Evolutionary conservation across 768 basidiomycete genomes (phyloP).

Genomic region (Cystobasidium tubakii): DNA sequence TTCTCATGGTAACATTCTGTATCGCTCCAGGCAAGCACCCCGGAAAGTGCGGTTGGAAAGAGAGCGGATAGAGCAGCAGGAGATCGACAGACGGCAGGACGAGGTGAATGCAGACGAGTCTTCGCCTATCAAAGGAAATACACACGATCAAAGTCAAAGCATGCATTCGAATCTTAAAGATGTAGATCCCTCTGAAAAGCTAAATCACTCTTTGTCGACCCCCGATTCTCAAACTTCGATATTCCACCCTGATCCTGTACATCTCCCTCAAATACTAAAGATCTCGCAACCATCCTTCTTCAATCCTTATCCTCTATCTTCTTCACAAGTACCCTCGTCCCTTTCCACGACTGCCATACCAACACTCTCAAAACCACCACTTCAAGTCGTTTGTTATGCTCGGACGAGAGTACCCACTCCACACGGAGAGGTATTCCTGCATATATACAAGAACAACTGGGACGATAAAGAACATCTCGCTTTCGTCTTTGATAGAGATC

Average conservation of each 20-base stretch:
- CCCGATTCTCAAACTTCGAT: neutral
- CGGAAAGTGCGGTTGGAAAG: constrained; percentile 40
- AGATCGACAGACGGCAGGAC: constrained; percentile 11
- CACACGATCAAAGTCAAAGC: neutral
- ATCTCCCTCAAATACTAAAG: constrained; percentile 25
- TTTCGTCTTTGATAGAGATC: constrained; percentile 84
- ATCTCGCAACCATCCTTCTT: constrained; percentile 21
- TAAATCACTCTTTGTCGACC: neutral
- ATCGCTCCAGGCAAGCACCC: constrained; percentile 43
- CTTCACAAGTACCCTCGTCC: constrained; percentile 38
- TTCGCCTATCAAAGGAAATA: neutral
- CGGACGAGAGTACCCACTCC: constrained; percentile 95
- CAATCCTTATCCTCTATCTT: neutral
- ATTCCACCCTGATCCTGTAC: constrained; percentile 27
- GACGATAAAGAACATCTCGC: constrained; percentile 95
- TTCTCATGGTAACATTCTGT: constrained; percentile 39
- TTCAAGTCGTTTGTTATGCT: constrained; percentile 88
- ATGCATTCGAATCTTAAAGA: constrained; percentile 15
- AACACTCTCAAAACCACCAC: constrained; percentile 38
- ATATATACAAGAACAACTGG: constrained; percentile 86
- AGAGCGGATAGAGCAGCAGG: constrained; percentile 38
- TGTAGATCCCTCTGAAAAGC: neutral
- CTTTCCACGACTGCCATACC: constrained; percentile 36
- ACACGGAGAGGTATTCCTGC: constrained; percentile 84
- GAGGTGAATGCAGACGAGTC: neutral